These are phyloP conservation scores for Phytomonas sp. DNA, from an alignment of 208 protist species.

Conservation along the genomic window DNA sequence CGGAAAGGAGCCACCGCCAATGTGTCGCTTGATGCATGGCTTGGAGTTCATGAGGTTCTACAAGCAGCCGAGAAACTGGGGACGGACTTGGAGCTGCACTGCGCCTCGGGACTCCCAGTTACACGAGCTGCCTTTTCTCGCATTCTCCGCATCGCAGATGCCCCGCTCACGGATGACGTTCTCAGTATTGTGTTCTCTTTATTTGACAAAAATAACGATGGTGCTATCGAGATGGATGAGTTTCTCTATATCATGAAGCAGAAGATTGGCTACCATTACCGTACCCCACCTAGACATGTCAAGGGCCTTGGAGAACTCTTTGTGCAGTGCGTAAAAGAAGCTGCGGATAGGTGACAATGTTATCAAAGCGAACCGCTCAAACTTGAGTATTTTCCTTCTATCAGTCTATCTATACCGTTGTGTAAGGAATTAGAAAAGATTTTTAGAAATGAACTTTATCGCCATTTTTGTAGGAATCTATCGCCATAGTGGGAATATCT, in stretches of 20 bases:
- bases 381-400: neutral
- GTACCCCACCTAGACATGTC: conserved; percentile 17
- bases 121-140: conserved; percentile 49
- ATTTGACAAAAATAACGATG: conserved; percentile 82
- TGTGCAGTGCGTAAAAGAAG: conserved; percentile 33
- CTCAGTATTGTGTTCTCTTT: conserved; percentile 62
- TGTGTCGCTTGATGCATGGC: conserved; percentile 65
- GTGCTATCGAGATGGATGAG: conserved; percentile 77
- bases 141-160: conserved; percentile 38
- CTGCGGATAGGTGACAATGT: neutral
- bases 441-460: neutral
- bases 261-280: conserved; percentile 68
- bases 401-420: neutral
- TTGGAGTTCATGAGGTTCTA: conserved; percentile 70
- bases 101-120: conserved; percentile 43
- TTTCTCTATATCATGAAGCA: conserved; percentile 73
- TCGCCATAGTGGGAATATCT: neutral
- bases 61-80: conserved; percentile 36
- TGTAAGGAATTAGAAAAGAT: neutral
- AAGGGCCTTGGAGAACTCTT: conserved; percentile 46
- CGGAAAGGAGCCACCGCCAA: conserved; percentile 26
- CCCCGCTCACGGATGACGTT: conserved; percentile 27
- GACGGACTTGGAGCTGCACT: conserved; percentile 59
- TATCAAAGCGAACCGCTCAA: neutral
- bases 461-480: neutral